A percentile compares a stretch with the other conserved stretches of the same genome.
Evolutionary conservation across 176 grass and related monocot genomes (phyloP).

Genomic region (Coix lacrymajobi): DNA sequence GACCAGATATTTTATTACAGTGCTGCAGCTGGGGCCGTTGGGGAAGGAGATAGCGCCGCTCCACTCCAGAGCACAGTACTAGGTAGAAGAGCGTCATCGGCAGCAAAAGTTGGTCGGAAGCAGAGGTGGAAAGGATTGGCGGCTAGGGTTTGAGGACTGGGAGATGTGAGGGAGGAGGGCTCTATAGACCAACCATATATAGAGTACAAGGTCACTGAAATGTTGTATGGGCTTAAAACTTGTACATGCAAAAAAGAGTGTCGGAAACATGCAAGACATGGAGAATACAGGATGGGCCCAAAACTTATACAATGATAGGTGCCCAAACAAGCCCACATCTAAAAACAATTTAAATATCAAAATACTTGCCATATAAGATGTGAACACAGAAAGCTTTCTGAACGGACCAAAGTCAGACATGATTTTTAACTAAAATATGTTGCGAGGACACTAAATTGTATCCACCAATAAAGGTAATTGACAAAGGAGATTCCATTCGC

Average conservation of each 20-base stretch:
- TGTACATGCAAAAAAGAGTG: not conserved
- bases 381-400: not conserved
- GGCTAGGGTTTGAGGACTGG: constrained; percentile 19
- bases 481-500: not conserved
- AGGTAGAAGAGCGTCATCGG: constrained; percentile 16
- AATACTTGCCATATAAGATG: not conserved
- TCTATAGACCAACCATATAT: constrained; percentile 13
- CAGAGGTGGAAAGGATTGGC: not conserved
- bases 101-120: not conserved
- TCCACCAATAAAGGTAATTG: constrained; percentile 1
- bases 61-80: not conserved
- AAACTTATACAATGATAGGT: not conserved
- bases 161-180: not conserved
- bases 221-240: constrained; percentile 5
- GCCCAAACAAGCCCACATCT: not conserved
- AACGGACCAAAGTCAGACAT: not conserved
- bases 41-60: not conserved
- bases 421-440: not conserved
- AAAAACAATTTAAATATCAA: constrained; percentile 3
- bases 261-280: not conserved
- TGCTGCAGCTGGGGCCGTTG: not conserved
- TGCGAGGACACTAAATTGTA: constrained; percentile 3
- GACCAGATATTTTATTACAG: not conserved
- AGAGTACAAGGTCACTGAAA: not conserved
- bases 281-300: constrained; percentile 1